Conservation (phyloP, 2,329 filamentous ascomycete species). For the Claviceps digitariae region DNA sequence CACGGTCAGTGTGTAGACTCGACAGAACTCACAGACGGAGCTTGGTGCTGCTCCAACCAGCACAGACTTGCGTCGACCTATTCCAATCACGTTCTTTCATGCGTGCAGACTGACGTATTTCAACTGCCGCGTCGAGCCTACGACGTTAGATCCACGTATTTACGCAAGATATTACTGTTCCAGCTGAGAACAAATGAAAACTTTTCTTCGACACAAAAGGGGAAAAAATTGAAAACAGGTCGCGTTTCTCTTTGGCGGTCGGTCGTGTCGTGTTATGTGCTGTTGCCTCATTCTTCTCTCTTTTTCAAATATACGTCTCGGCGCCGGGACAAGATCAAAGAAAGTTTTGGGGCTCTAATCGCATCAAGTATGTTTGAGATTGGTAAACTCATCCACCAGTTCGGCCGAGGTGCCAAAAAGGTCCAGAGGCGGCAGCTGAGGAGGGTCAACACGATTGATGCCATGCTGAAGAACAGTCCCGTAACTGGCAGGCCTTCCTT, state of each 20-base stretch:
- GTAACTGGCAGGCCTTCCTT: conserved; percentile 39
- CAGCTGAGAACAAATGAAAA: neutral
- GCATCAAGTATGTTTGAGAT: neutral
- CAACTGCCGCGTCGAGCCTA: too few relatives aligned
- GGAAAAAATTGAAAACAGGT: neutral
- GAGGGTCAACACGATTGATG: conserved; percentile 38
- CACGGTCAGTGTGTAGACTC: too few relatives aligned
- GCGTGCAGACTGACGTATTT: too few relatives aligned
- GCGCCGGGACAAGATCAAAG: neutral
- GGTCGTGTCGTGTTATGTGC: neutral
- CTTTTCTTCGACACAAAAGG: neutral
- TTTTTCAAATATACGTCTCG: neutral
- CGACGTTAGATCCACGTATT: too few relatives aligned
- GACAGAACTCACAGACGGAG: too few relatives aligned
- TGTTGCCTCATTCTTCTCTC: neutral
- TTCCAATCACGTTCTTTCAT: too few relatives aligned
- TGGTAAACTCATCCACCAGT: conserved; percentile 30
- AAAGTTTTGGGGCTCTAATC: neutral
- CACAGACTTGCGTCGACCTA: too few relatives aligned
- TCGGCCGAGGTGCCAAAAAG: conserved; percentile 42
- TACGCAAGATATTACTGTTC: too few relatives aligned
- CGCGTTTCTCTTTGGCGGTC: too few relatives aligned
- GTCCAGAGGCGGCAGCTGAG: conserved; percentile 28
- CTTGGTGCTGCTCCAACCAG: too few relatives aligned
- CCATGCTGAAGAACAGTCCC: conserved; percentile 45